A percentile compares a stretch with the other conserved stretches of the same genome.
These are phyloP conservation scores for Camelina hispida DNA, from an alignment of 345 rosid species.

Conservation along the genomic window DNA sequence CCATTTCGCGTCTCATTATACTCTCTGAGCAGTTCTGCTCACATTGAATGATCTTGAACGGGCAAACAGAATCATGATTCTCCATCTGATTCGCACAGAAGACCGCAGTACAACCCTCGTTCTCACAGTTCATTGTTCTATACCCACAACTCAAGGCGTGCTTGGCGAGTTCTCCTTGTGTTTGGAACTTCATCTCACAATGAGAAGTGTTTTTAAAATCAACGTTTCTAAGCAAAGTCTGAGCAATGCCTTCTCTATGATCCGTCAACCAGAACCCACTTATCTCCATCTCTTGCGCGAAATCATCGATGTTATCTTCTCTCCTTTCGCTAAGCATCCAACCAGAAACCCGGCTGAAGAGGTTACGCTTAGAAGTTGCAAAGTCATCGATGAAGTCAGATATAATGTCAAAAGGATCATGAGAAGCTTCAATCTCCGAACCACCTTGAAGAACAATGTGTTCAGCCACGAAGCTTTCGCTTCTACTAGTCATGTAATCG, in stretches of 20 bases:
- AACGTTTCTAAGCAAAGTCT: conserved; percentile 69
- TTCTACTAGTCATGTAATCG: conserved; percentile 66
- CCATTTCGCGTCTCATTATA: conserved; percentile 87
- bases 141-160: conserved; percentile 61
- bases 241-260: conserved; percentile 63
- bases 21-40: conserved; percentile 73
- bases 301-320: conserved; percentile 89
- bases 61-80: conserved; percentile 73
- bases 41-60: conserved; percentile 81
- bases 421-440: conserved; percentile 54
- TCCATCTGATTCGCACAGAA: conserved; percentile 64
- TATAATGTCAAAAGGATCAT: conserved; percentile 74
- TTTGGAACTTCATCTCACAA: conserved; percentile 65
- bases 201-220: conserved; percentile 71
- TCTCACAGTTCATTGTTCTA: conserved; percentile 63
- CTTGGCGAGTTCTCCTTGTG: conserved; percentile 56
- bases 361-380: conserved; percentile 68
- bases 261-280: conserved; percentile 78
- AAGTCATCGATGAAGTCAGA: conserved; percentile 76
- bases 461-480: conserved; percentile 80
- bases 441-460: conserved; percentile 61
- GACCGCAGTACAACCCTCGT: conserved; percentile 66
- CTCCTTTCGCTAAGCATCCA: conserved; percentile 86
- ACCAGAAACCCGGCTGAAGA: conserved; percentile 77
- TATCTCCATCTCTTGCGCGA: conserved; percentile 82